These are phyloP conservation scores for Chloroidium sp. DNA, from an alignment of 163 green algal genomes.

Conservation along the genomic window DNA sequence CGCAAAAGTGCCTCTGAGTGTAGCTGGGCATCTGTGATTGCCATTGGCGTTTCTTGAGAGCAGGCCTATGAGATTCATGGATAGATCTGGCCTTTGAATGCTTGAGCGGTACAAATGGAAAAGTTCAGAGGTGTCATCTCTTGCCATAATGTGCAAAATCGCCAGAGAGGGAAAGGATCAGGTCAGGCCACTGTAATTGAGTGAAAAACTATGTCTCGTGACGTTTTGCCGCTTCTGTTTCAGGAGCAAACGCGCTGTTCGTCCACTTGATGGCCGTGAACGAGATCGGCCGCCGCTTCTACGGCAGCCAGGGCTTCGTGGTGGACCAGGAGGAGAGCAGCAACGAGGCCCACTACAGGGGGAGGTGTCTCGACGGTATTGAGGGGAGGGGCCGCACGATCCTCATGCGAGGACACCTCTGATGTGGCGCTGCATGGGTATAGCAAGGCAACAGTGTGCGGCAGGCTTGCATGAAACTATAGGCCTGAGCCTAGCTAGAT, in stretches of 20 bases:
- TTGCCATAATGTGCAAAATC: neutral
- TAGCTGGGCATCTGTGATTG: neutral
- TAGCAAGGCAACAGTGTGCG: neutral
- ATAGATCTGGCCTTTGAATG: too few relatives aligned
- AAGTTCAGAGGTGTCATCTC: too few relatives aligned
- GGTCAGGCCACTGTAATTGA: neutral
- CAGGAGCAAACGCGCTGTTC: conserved; percentile 15
- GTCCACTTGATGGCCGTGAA: conserved; percentile 38
- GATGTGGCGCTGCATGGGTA: neutral
- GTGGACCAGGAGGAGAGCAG: conserved; percentile 35
- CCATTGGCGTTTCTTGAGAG: neutral
- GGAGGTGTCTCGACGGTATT: conserved; percentile 5
- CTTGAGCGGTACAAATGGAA: too few relatives aligned
- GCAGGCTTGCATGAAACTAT: too few relatives aligned
- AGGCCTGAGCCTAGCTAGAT: too few relatives aligned
- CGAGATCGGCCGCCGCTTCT: conserved; percentile 26
- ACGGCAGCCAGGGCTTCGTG: conserved; percentile 35
- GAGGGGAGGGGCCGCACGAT: conserved; percentile 21
- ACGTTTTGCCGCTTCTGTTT: too few relatives aligned
- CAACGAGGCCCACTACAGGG: conserved; percentile 27
- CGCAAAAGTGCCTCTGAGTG: neutral
- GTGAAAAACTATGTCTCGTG: neutral
- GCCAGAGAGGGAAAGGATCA: neutral
- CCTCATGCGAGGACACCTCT: conserved; percentile 11
- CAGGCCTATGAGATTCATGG: too few relatives aligned